Conservation (phyloP, 345 rosid genomes). For the Durio zibethinus region DNA sequence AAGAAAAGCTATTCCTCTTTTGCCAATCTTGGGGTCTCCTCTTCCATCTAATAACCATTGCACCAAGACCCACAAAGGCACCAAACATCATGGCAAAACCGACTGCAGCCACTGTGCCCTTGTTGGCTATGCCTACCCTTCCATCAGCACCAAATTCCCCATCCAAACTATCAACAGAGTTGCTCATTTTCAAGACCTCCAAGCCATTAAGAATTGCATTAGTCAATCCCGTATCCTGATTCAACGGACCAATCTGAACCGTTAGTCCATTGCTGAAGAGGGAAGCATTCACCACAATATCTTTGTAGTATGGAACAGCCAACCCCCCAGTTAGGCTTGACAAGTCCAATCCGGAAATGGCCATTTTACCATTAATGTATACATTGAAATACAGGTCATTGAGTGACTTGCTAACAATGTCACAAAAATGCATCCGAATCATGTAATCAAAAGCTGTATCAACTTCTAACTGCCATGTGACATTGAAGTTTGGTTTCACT, state of each 20-base stretch:
- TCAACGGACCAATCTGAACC: conserved; percentile 63
- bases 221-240: conserved; percentile 42
- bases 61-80: conserved; percentile 76
- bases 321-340: conserved; percentile 42
- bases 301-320: conserved; percentile 60
- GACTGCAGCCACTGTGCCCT: conserved; percentile 56
- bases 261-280: conserved; percentile 39
- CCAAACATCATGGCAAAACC: conserved; percentile 94
- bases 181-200: conserved; percentile 77
- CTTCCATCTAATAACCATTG: conserved; percentile 77
- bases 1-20: conserved; percentile 71
- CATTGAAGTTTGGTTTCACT: conserved; percentile 46
- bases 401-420: conserved; percentile 68
- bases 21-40: conserved; percentile 88
- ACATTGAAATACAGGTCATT: conserved; percentile 71
- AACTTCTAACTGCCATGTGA: conserved; percentile 62
- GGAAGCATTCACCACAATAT: conserved; percentile 59
- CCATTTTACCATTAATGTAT: conserved; percentile 57
- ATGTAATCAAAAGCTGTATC: conserved; percentile 53
- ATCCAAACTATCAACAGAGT: conserved; percentile 62
- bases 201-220: conserved; percentile 73
- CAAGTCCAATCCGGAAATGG: conserved; percentile 65
- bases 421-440: conserved; percentile 73
- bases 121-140: conserved; percentile 23
- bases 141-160: conserved; percentile 80